Conservation (phyloP, 805 yeast genomes). For the Wickerhamomyces hampshirensis region DNA sequence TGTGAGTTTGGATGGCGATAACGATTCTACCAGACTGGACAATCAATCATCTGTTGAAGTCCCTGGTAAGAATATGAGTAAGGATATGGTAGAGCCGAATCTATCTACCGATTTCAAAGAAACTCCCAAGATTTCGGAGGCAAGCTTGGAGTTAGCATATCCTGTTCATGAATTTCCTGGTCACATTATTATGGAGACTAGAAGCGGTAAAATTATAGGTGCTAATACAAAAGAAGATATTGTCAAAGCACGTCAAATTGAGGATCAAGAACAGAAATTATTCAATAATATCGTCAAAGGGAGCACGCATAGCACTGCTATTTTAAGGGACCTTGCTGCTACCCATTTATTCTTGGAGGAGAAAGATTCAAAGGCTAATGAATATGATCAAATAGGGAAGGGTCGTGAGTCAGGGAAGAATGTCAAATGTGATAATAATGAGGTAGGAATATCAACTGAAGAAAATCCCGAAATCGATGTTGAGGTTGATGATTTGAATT, state of each 20-base stretch:
- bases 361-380: slow-evolving; percentile 1
- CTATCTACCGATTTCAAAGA: no score
- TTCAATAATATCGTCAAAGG: slow-evolving; percentile 21
- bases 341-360: slow-evolving; percentile 13
- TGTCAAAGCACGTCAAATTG: slow-evolving; percentile 18
- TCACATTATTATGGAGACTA: slow-evolving; percentile 25
- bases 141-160: no score
- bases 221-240: slow-evolving; percentile 24
- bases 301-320: slow-evolving; percentile 2
- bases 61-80: no score
- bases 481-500: slow-evolving; percentile 1
- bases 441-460: background rate
- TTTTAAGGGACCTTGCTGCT: slow-evolving; percentile 11
- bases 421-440: no score
- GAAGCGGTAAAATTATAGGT: slow-evolving; percentile 28
- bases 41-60: no score
- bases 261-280: slow-evolving; percentile 16
- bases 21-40: no score
- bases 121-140: no score
- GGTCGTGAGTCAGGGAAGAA: no score
- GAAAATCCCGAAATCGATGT: background rate
- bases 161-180: slow-evolving; percentile 1
- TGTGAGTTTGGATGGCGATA: no score
- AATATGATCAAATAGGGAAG: background rate
- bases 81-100: no score